Evolutionary conservation across 176 grass and related monocot genomes (phyloP).

Genomic region (Pharus latifolius): DNA sequence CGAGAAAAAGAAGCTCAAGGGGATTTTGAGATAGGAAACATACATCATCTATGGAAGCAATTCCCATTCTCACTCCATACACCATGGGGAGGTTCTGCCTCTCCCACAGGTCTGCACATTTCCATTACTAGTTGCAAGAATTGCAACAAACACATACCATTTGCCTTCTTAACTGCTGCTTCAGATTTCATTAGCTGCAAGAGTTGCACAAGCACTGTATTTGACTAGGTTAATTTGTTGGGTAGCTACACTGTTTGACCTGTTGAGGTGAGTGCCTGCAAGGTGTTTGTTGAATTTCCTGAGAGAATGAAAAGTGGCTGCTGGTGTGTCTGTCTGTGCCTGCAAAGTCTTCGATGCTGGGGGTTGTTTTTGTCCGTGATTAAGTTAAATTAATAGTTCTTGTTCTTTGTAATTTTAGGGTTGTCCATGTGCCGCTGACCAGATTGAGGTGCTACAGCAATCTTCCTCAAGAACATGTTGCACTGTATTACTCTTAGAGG

Average conservation of each 20-base stretch:
- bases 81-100: conserved; percentile 39
- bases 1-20: too few relatives aligned
- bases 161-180: background rate
- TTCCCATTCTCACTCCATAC: conserved; percentile 28
- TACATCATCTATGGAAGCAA: conserved; percentile 19
- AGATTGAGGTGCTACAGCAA: conserved; percentile 19
- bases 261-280: background rate
- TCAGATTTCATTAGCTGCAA: background rate
- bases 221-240: background rate
- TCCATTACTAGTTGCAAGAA: too few relatives aligned
- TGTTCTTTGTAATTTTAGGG: background rate
- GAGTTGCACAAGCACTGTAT: background rate
- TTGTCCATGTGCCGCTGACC: conserved; percentile 21
- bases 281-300: conserved; percentile 18
- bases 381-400: background rate
- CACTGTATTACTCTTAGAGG: conserved; percentile 36
- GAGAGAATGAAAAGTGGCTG: background rate
- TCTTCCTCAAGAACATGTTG: conserved; percentile 18
- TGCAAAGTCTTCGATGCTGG: background rate
- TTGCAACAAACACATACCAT: too few relatives aligned
- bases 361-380: background rate
- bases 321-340: too few relatives aligned
- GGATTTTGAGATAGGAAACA: background rate
- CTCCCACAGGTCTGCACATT: conserved; percentile 28
- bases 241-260: too few relatives aligned